These are phyloP conservation scores for Tetradesmus lagerheimii DNA, from an alignment of 139 green algal species.

Conservation along the genomic window DNA sequence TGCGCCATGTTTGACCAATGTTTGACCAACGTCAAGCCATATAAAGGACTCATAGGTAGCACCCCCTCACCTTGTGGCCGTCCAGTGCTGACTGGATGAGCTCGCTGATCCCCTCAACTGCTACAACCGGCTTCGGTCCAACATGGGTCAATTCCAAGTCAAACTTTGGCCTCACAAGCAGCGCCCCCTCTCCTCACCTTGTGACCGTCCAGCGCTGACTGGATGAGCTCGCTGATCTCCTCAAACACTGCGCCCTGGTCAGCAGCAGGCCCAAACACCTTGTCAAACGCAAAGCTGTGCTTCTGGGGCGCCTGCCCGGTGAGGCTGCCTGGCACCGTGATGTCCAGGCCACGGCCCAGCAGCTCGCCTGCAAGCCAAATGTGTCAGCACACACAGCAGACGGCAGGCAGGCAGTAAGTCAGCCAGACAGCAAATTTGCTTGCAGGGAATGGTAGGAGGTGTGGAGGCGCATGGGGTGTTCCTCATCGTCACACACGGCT, in stretches of 20 bases:
- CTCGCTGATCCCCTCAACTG: slow-evolving; percentile 91
- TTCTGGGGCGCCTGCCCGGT: slow-evolving; percentile 48
- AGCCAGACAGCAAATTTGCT: too few species aligned
- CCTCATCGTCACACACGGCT: too few species aligned
- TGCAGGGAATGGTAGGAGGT: too few species aligned
- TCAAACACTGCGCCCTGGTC: slow-evolving; percentile 87
- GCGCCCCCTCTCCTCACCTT: slow-evolving; percentile 71
- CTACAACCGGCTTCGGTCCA: too few species aligned
- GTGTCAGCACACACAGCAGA: background rate
- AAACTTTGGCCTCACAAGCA: background rate
- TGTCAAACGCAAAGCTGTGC: slow-evolving; percentile 67
- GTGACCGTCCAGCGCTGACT: slow-evolving; percentile 91
- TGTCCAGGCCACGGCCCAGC: slow-evolving; percentile 58
- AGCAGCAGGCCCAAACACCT: slow-evolving; percentile 81
- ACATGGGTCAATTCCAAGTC: too few species aligned
- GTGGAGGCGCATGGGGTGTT: too few species aligned
- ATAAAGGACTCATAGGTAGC: too few species aligned
- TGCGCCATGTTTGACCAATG: too few species aligned
- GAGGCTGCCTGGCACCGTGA: slow-evolving; percentile 52
- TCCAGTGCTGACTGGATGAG: slow-evolving; percentile 92
- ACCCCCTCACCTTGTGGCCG: slow-evolving; percentile 85
- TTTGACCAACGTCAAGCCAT: too few species aligned
- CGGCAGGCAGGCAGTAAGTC: background rate
- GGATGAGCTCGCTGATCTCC: slow-evolving; percentile 91
- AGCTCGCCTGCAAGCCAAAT: slow-evolving; percentile 52